phyloP scores from a whole-genome alignment of 495 filamentous ascomycete species.

The Penicillium canariense region DNA sequence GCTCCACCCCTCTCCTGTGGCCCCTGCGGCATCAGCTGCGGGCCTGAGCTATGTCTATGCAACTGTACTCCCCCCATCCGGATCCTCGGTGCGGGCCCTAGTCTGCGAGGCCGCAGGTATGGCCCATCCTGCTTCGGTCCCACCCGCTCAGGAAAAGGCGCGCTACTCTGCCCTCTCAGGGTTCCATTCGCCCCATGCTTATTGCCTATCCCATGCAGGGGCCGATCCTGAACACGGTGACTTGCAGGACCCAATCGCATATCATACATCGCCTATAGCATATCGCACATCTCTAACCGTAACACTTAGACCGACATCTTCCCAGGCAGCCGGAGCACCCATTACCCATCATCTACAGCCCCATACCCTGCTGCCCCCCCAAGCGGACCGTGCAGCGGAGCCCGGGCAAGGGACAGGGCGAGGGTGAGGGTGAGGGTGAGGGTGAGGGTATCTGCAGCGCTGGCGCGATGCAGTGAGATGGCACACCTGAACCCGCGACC shows the following conservation, averaged over 20 bases:
- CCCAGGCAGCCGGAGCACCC: not conserved
- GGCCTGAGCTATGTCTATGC: constrained; percentile 1
- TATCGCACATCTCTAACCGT: constrained; percentile 14
- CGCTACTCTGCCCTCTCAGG: no score
- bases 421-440: constrained; percentile 10
- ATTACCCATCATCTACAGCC: not conserved
- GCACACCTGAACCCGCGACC: constrained; percentile 9
- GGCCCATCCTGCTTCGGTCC: no score
- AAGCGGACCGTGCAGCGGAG: constrained; percentile 20
- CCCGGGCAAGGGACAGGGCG: not conserved
- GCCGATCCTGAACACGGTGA: constrained; percentile 18
- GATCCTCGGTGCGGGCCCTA: no score
- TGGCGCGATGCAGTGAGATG: constrained; percentile 24
- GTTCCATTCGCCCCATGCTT: not conserved
- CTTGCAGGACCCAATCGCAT: no score
- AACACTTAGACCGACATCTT: constrained; percentile 18
- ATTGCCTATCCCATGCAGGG: constrained; percentile 17
- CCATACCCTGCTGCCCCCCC: not conserved
- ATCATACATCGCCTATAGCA: not conserved
- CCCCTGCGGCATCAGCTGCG: constrained; percentile 2
- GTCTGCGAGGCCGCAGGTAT: no score
- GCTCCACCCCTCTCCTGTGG: not conserved
- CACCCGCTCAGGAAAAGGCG: no score
- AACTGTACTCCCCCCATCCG: not conserved
- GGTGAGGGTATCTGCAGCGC: constrained; percentile 11